A percentile compares a stretch with the other conserved stretches of the same genome.
Evolutionary conservation across 345 rosid species (phyloP).

Genomic region (Citrus trifoliata): DNA sequence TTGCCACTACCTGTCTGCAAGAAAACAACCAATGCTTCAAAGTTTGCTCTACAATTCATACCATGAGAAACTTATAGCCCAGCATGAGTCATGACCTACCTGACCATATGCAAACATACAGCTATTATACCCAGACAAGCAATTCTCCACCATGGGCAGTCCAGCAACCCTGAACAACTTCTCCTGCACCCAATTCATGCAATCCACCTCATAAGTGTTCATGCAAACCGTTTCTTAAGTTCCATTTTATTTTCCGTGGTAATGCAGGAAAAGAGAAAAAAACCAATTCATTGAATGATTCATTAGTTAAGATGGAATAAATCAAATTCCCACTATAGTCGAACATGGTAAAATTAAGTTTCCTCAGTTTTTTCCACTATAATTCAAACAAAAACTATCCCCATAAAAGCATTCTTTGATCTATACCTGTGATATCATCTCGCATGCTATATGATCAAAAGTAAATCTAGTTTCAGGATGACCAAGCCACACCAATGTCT

Average conservation of each 20-base stretch:
- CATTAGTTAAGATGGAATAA: not conserved
- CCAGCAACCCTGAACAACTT: constrained; percentile 76
- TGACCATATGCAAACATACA: constrained; percentile 97
- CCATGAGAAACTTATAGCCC: not conserved
- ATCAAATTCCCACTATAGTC: not conserved
- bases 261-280: not conserved
- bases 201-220: constrained; percentile 10
- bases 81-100: constrained; percentile 36
- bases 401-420: not conserved
- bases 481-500: constrained; percentile 75
- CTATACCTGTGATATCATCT: constrained; percentile 78
- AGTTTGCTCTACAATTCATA: not conserved
- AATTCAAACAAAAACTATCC: not conserved
- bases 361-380: not conserved
- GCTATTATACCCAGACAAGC: constrained; percentile 91
- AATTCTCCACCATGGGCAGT: constrained; percentile 93
- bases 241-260: not conserved
- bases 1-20: constrained; percentile 98
- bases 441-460: constrained; percentile 79
- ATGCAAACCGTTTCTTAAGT: not conserved
- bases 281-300: no score
- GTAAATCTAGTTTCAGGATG: constrained; percentile 95
- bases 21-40: constrained; percentile 14
- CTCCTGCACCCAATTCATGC: constrained; percentile 45
- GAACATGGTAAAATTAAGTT: not conserved